A percentile compares a stretch with the other conserved stretches of the same genome.
phyloP scores from a whole-genome alignment of 2,329 filamentous ascomycete species.

The Aureobasidium sp. region DNA sequence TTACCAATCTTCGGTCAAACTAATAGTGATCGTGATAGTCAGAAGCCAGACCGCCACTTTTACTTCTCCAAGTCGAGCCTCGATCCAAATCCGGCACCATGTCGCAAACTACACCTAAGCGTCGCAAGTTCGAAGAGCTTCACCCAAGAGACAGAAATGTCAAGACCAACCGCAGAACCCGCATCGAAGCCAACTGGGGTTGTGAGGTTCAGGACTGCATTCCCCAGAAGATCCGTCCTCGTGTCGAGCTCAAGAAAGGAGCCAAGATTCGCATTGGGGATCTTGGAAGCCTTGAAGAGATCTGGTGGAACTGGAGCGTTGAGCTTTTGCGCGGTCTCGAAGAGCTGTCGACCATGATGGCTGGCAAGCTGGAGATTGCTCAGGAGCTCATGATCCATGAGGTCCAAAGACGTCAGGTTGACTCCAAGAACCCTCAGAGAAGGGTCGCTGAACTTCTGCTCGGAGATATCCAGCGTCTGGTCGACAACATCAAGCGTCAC shows the following conservation, averaged over 20 bases:
- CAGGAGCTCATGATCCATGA: slow-evolving; percentile 15
- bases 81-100: not conserved
- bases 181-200: slow-evolving; percentile 18
- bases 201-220: slow-evolving; percentile 13
- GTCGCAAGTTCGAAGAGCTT: slow-evolving; percentile 16
- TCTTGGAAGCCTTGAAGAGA: not conserved
- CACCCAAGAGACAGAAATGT: slow-evolving; percentile 16
- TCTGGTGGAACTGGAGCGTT: slow-evolving; percentile 20
- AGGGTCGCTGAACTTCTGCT: slow-evolving; percentile 18
- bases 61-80: not conserved
- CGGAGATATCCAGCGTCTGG: slow-evolving; percentile 17
- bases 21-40: not conserved
- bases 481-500: slow-evolving; percentile 11
- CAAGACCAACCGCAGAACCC: slow-evolving; percentile 18
- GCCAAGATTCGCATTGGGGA: slow-evolving; percentile 18
- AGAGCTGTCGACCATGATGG: slow-evolving; percentile 18
- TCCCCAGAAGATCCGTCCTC: slow-evolving; percentile 16
- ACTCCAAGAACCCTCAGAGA: slow-evolving; percentile 17
- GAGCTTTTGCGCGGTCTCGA: slow-evolving; percentile 18
- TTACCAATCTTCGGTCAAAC: not conserved
- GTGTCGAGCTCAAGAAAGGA: slow-evolving; percentile 19
- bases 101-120: not conserved
- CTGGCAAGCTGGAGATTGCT: slow-evolving; percentile 15
- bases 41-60: not conserved
- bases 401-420: slow-evolving; percentile 15